These are phyloP conservation scores for Porcisia deanei DNA, from an alignment of 208 protist species.

Conservation along the genomic window DNA sequence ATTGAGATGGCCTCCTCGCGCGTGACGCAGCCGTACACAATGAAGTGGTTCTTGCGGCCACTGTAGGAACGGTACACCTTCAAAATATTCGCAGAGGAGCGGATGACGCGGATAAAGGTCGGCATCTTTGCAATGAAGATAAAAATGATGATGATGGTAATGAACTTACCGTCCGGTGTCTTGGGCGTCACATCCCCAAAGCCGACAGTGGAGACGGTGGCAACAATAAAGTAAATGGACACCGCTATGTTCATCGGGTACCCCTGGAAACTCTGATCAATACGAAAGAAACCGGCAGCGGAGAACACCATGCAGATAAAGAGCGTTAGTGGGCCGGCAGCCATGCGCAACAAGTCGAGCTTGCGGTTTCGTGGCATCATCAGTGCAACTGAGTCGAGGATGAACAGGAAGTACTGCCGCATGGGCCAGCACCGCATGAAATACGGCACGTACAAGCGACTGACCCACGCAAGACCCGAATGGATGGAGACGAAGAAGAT, in stretches of 20 bases:
- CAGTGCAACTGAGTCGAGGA: constrained; percentile 75
- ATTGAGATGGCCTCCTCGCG: constrained; percentile 76
- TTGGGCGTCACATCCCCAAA: constrained; percentile 82
- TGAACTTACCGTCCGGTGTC: constrained; percentile 56
- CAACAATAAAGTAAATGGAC: constrained; percentile 79
- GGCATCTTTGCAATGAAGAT: constrained; percentile 86
- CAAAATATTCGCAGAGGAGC: constrained; percentile 61
- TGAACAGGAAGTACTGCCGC: constrained; percentile 87
- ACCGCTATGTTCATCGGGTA: constrained; percentile 56
- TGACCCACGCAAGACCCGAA: constrained; percentile 58
- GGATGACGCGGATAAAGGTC: constrained; percentile 76
- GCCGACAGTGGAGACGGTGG: constrained; percentile 80
- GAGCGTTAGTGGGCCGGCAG: constrained; percentile 63
- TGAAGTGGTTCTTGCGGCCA: constrained; percentile 69
- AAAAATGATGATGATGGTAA: constrained; percentile 81
- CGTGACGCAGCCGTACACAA: constrained; percentile 79
- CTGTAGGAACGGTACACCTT: constrained; percentile 68
- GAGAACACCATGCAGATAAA: constrained; percentile 84
- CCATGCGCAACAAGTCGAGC: constrained; percentile 70
- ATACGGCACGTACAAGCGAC: constrained; percentile 80
- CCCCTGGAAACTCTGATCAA: constrained; percentile 75
- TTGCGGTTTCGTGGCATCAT: constrained; percentile 60
- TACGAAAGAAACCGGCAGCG: constrained; percentile 63
- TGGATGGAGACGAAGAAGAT: constrained; percentile 63
- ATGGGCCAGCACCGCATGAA: constrained; percentile 89